Evolutionary conservation across 2,329 filamentous ascomycete genomes (phyloP).

Genomic region (Phialemoniopsis sp.): DNA sequence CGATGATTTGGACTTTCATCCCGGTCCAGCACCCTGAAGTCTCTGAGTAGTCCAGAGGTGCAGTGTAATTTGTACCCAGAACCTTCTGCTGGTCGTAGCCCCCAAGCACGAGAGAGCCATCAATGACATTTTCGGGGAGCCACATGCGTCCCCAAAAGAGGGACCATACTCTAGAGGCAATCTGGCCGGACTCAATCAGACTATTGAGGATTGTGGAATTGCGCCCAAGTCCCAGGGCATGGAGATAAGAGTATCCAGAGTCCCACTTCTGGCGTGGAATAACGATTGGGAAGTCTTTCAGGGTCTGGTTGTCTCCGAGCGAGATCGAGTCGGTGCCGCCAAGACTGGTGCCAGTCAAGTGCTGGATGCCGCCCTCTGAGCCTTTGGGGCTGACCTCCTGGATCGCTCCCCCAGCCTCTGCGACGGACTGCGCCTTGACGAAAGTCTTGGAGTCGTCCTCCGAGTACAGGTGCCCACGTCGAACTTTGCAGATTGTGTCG

Average conservation of each 20-base stretch:
- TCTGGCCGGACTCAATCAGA: conserved; percentile 11
- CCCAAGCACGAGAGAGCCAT: conserved; percentile 24
- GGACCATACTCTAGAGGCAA: conserved; percentile 24
- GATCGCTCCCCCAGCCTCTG: conserved; percentile 10
- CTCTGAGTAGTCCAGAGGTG: conserved; percentile 16
- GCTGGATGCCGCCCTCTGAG: conserved; percentile 12
- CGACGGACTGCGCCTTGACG: conserved; percentile 4
- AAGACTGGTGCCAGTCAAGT: conserved; percentile 13
- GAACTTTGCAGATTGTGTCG: conserved; percentile 19
- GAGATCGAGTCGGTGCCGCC: conserved; percentile 14
- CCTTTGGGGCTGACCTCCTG: conserved; percentile 7
- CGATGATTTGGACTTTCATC: conserved; percentile 17
- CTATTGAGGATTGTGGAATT: conserved; percentile 24
- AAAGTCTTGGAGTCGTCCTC: conserved; percentile 12
- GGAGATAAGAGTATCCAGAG: conserved; percentile 17
- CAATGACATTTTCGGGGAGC: conserved; percentile 13
- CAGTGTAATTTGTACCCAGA: conserved; percentile 19
- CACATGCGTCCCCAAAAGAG: conserved; percentile 29
- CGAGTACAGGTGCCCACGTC: conserved; percentile 12
- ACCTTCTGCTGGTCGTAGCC: conserved; percentile 27
- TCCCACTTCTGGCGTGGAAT: conserved; percentile 20
- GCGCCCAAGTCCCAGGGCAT: conserved; percentile 19
- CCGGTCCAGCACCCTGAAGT: conserved; percentile 19
- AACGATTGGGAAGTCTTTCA: conserved; percentile 15
- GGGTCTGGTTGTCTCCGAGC: background rate